Evolutionary conservation across 768 basidiomycete genomes (phyloP).

Genomic region (Xerocomellus amylosporus): DNA sequence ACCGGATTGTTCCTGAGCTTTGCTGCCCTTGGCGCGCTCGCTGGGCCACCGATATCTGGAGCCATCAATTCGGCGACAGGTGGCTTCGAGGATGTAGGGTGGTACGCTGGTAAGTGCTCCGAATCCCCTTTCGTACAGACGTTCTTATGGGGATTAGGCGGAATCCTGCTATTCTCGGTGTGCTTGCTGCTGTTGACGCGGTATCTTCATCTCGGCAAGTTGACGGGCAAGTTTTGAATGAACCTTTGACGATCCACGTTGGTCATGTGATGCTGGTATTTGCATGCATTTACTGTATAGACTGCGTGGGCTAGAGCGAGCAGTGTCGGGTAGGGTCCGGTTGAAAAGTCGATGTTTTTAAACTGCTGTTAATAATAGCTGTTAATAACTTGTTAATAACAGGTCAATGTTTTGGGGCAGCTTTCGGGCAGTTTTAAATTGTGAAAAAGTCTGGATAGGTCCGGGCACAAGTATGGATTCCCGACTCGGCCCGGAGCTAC

Average conservation of each 20-base stretch:
- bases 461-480: too few relatives aligned
- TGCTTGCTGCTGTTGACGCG: constrained; percentile 40
- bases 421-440: too few relatives aligned
- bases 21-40: constrained; percentile 58
- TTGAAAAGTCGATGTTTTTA: too few relatives aligned
- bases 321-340: too few relatives aligned
- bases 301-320: too few relatives aligned
- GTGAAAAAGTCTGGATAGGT: too few relatives aligned
- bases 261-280: not conserved
- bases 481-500: too few relatives aligned
- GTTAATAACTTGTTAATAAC: too few relatives aligned
- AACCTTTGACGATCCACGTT: not conserved
- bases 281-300: not conserved
- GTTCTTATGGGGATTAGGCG: constrained; percentile 23
- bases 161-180: constrained; percentile 41
- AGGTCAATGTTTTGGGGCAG: too few relatives aligned
- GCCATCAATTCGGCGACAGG: constrained; percentile 55
- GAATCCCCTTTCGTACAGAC: not conserved
- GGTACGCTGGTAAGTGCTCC: constrained; percentile 39
- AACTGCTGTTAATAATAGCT: too few relatives aligned
- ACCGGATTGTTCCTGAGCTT: constrained; percentile 64
- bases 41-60: constrained; percentile 73
- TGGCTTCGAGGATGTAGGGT: constrained; percentile 37
- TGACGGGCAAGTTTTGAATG: constrained; percentile 42
- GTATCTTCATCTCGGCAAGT: constrained; percentile 37